Evolutionary conservation across 2,329 filamentous ascomycete genomes (phyloP).

Genomic region (Sclerotinia subarctica): DNA sequence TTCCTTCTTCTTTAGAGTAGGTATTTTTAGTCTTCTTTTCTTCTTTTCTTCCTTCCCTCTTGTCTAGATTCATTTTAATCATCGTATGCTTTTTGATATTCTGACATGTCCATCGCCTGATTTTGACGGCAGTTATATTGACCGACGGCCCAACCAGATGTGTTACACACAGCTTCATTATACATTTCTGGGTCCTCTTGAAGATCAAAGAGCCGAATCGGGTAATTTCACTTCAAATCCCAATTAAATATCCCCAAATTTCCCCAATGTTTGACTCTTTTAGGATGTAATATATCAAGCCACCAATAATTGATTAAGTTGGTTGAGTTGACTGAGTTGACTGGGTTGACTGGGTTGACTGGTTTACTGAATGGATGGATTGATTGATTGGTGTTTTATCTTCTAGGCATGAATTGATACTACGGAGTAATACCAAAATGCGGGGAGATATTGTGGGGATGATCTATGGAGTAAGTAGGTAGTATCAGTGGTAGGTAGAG

Average conservation of each 20-base stretch:
- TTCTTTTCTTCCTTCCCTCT: background rate
- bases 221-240: background rate
- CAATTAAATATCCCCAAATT: background rate
- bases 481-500: background rate
- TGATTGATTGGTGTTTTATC: background rate
- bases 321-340: no score
- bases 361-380: no score
- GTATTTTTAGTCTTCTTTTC: background rate
- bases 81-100: slow-evolving; percentile 21
- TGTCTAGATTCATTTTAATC: slow-evolving; percentile 4
- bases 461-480: background rate
- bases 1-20: background rate
- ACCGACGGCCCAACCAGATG: background rate
- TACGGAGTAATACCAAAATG: background rate
- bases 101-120: slow-evolving; percentile 19
- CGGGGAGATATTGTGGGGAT: background rate
- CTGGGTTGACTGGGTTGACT: no score
- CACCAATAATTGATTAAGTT: background rate
- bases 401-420: background rate
- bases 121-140: slow-evolving; percentile 10
- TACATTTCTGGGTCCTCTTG: background rate
- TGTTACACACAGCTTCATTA: background rate
- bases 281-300: background rate
- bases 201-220: no score
- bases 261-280: background rate